Percentiles rank a stretch among this genome's conserved stretches.
Evolutionary conservation across 2,329 filamentous ascomycete species (phyloP).

Genomic region (Blastomyces silverae): DNA sequence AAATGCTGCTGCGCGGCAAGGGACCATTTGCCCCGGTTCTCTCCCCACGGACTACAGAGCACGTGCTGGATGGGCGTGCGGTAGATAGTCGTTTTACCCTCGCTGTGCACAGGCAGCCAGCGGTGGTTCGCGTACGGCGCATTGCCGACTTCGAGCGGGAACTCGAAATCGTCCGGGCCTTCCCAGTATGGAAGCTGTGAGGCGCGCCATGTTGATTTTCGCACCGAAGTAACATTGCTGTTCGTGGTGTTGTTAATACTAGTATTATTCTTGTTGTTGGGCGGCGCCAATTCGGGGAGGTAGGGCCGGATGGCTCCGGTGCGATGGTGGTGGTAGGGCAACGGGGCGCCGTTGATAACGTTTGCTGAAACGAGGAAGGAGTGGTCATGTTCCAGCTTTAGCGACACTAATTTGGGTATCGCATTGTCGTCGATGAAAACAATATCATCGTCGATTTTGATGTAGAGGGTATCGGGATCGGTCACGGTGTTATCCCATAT

Average conservation of each 20-base stretch:
- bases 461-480: slow-evolving; percentile 32
- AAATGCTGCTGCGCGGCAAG: slow-evolving; percentile 44
- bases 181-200: slow-evolving; percentile 33
- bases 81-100: slow-evolving; percentile 29
- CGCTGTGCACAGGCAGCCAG: slow-evolving; percentile 44
- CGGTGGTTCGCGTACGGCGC: slow-evolving; percentile 39
- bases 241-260: neutral
- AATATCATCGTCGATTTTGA: slow-evolving; percentile 42
- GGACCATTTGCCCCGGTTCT: slow-evolving; percentile 46
- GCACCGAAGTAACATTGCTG: slow-evolving; percentile 19
- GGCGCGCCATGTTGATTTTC: slow-evolving; percentile 29
- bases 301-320: slow-evolving; percentile 49
- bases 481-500: slow-evolving; percentile 19
- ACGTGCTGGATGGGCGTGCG: slow-evolving; percentile 45
- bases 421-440: slow-evolving; percentile 41
- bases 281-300: slow-evolving; percentile 42
- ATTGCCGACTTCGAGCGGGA: slow-evolving; percentile 26
- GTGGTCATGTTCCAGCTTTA: slow-evolving; percentile 47
- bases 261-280: neutral
- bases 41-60: slow-evolving; percentile 42
- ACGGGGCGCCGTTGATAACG: slow-evolving; percentile 51
- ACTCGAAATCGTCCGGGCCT: slow-evolving; percentile 29
- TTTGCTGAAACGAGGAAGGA: slow-evolving; percentile 51
- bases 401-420: slow-evolving; percentile 50
- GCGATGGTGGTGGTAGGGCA: slow-evolving; percentile 50